A percentile compares a stretch with the other conserved stretches of the same genome.
phyloP scores from a whole-genome alignment of 2,329 filamentous ascomycete species.

The Xylariomycetidae sp. region DNA sequence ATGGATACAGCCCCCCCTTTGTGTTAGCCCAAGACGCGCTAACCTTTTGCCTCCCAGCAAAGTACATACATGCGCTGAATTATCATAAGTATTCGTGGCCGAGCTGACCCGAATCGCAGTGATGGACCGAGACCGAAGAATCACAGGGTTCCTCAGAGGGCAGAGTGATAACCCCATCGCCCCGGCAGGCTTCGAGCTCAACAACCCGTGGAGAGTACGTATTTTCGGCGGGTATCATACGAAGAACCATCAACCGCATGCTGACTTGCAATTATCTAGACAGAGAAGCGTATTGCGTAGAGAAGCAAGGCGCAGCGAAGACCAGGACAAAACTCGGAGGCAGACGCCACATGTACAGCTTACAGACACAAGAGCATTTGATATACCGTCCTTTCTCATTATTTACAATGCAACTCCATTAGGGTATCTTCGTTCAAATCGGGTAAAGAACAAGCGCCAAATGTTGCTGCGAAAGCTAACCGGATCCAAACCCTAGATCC shows the following conservation, averaged over 20 bases:
- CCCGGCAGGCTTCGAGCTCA: constrained; percentile 55
- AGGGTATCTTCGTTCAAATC: constrained; percentile 21
- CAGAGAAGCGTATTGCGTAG: constrained; percentile 48
- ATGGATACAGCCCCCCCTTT: constrained; percentile 17
- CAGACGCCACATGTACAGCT: constrained; percentile 15
- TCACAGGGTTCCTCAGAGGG: constrained; percentile 53
- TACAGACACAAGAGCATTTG: constrained; percentile 14
- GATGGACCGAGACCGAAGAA: constrained; percentile 59
- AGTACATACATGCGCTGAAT: constrained; percentile 34
- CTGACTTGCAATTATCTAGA: constrained; percentile 31
- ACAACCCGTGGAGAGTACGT: constrained; percentile 58
- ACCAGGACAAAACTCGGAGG: constrained; percentile 6
- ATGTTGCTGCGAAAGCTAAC: constrained; percentile 2
- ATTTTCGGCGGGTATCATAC: too few species aligned
- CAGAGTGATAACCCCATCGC: constrained; percentile 51
- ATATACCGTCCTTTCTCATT: constrained; percentile 12
- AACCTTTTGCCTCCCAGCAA: constrained; percentile 42
- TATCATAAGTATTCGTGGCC: neutral
- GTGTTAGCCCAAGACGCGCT: constrained; percentile 13
- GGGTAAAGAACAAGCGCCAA: constrained; percentile 4
- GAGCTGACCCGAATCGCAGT: constrained; percentile 34
- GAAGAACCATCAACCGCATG: constrained; percentile 5
- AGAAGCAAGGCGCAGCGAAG: constrained; percentile 5
- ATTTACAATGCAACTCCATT: constrained; percentile 5
- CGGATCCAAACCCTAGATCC: constrained; percentile 34